phyloP scores from a whole-genome alignment of 23 red algal genomes.

The Gracilaria gracilis region DNA sequence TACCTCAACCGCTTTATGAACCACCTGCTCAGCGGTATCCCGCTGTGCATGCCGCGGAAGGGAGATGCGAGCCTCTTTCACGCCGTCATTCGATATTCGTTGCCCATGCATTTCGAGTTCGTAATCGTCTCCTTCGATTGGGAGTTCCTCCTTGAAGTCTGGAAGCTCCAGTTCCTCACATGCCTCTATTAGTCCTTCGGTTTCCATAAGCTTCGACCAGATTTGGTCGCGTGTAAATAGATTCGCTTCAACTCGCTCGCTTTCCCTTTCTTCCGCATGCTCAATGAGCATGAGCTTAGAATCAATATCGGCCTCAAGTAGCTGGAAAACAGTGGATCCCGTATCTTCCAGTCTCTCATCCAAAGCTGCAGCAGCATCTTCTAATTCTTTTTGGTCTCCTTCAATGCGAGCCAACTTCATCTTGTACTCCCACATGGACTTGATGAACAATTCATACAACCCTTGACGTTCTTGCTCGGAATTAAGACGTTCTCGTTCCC shows the following conservation, averaged over 20 bases:
- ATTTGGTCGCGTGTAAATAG: background rate
- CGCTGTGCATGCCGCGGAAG: no score
- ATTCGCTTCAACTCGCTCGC: background rate
- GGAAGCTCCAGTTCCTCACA: background rate
- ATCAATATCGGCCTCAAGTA: conserved; percentile 19
- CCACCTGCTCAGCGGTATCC: no score
- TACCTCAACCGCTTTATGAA: no score
- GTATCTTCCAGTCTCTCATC: background rate
- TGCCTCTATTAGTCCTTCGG: background rate
- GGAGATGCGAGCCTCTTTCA: no score
- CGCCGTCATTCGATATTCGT: background rate
- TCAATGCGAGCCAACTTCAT: background rate
- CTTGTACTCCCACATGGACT: background rate
- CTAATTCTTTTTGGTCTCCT: background rate
- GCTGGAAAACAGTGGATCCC: background rate
- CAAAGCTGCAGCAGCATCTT: background rate
- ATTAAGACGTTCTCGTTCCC: background rate
- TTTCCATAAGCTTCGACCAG: background rate
- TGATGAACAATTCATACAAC: background rate
- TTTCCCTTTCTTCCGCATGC: background rate
- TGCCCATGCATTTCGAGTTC: background rate
- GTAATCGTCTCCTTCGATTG: background rate
- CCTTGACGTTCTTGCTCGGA: background rate
- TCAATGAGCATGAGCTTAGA: background rate
- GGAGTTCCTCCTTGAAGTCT: background rate